Base-by-base conservation (phyloP, 495 filamentous ascomycete species). In the Trichoderma reesei region DNA sequence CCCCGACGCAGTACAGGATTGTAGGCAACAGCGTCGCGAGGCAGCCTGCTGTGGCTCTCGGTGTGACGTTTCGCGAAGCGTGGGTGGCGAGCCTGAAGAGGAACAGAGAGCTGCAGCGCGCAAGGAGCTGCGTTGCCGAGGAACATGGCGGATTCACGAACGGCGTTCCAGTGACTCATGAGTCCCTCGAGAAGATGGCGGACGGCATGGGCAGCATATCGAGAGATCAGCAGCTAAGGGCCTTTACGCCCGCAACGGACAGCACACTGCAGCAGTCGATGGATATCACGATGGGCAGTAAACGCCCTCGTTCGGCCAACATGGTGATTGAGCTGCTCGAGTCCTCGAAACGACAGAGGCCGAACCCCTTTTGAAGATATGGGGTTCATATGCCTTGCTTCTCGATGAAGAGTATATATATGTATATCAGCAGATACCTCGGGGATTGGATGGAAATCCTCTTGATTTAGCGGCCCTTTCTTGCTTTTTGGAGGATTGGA, bases 1-100 rank as follows among this genome's bases (percentile, higher is more conserved):
- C 77, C 1, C 41, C 62, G 0, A 72, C 83, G 13, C 82, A 86
- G 67, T 85, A 81, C 74, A 83, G 79, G 63, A 80, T 88, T 42
- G 75, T 90, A 14, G 89, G 88, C 0, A 92, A 92, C 69, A 85
- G 83, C 60, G 89, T 92, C 3, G 81, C 85, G n/a, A 80, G 87
- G 31, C 76, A 77, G 5, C 82, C 88, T 18, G 78, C 87, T 7
- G 63, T 88, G 31, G 86, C 83, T 16, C 69, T 88, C 46, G 88
- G 88, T 1, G 65, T 89, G 6, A 68, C 78, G 41, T 72, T 91
- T 3, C 73, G 87, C 20, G 79, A 86, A 64, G 86, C 88, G 0
- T 88, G 76, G 76, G 65, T 72, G 8, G 73, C 70, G 0, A 72
- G 72, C 2, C 60, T 77, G 14, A 18, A 48, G n/a, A 48, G 44